Percentiles rank a stretch among this genome's conserved stretches.
phyloP scores from a whole-genome alignment of 108 stramenopile species.

The Cylindrotheca closterium region DNA sequence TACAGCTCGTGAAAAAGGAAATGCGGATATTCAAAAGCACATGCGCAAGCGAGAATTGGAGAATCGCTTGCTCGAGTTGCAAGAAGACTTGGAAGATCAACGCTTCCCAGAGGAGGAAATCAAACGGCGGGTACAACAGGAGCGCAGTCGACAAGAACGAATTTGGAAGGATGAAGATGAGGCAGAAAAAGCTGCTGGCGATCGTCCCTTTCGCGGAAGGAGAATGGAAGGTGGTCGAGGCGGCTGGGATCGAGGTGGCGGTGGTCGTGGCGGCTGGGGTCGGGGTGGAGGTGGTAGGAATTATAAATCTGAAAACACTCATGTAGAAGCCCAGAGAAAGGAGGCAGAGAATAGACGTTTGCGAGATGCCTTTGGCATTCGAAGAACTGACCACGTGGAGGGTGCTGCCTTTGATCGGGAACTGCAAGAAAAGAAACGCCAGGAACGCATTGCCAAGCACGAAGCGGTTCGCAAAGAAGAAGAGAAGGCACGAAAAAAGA shows the following conservation, averaged over 20 bases:
- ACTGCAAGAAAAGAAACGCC: constrained; percentile 58
- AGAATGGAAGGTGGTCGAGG: neutral
- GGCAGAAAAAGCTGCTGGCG: constrained; percentile 1
- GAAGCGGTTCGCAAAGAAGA: constrained; percentile 12
- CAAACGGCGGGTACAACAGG: constrained; percentile 53
- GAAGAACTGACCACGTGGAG: constrained; percentile 57
- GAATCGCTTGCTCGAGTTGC: constrained; percentile 66
- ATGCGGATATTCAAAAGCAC: constrained; percentile 69
- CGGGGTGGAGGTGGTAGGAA: neutral
- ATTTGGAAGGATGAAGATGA: constrained; percentile 38
- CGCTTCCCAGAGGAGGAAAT: constrained; percentile 52
- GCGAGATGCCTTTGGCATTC: constrained; percentile 64
- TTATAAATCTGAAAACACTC: constrained; percentile 32
- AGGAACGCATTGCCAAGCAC: constrained; percentile 45
- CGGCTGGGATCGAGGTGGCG: neutral
- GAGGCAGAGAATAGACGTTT: constrained; percentile 60
- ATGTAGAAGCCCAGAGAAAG: constrained; percentile 42
- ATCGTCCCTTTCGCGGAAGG: neutral
- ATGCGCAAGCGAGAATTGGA: constrained; percentile 68
- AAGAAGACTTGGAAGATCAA: constrained; percentile 72
- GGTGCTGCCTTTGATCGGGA: constrained; percentile 85
- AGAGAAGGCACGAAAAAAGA: constrained; percentile 44
- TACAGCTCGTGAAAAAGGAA: constrained; percentile 55
- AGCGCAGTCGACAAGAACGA: constrained; percentile 44
- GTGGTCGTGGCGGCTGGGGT: neutral